phyloP scores from a whole-genome alignment of 441 rosid genomes.

The Jatropha multifida region DNA sequence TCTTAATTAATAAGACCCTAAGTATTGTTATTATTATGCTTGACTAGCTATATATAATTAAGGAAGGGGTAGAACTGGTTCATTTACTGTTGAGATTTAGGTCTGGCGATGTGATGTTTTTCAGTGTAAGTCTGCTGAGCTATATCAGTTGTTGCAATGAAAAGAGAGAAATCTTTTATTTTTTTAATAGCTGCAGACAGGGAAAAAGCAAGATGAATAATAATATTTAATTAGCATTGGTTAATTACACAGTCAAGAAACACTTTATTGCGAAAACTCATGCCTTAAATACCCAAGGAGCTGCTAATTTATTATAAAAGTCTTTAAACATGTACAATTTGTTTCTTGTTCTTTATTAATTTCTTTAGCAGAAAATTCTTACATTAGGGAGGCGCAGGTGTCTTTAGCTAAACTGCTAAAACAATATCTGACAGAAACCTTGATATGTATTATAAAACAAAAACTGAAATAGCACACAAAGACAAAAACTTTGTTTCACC shows the following conservation, averaged over 20 bases:
- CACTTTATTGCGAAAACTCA: background rate
- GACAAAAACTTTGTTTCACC: background rate
- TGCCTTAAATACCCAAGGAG: background rate
- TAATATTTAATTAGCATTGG: background rate
- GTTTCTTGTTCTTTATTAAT: background rate
- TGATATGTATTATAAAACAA: background rate
- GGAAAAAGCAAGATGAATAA: background rate
- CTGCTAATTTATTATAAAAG: background rate
- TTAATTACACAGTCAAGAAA: background rate
- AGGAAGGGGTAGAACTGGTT: background rate
- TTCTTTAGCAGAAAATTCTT: background rate
- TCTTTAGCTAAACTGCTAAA: background rate
- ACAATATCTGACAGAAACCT: conserved; percentile 11
- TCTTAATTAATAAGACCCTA: background rate
- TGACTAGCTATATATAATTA: too few relatives aligned
- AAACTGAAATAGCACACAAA: background rate
- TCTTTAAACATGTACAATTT: background rate
- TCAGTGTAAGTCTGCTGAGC: conserved; percentile 27
- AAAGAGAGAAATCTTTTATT: conserved; percentile 10
- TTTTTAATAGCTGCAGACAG: conserved; percentile 27
- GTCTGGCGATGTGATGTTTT: conserved; percentile 45
- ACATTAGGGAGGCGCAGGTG: background rate
- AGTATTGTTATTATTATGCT: background rate
- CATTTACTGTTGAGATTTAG: conserved; percentile 48
- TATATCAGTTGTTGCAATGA: background rate